These are phyloP conservation scores for Grammothele lineata DNA, from an alignment of 768 basidiomycete species.

Conservation along the genomic window DNA sequence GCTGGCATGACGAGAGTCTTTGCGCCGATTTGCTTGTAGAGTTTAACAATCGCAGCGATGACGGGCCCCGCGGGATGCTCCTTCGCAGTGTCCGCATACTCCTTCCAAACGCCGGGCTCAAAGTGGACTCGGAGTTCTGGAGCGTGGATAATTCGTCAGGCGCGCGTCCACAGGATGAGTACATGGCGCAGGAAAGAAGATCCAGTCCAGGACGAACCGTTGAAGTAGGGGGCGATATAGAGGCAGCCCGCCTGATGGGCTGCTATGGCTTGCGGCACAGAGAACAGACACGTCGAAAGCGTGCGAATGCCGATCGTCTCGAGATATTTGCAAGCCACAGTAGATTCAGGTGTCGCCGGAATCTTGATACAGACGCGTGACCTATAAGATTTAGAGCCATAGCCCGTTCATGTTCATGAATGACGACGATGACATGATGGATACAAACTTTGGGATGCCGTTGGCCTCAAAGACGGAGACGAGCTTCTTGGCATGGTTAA, in stretches of 20 bases:
- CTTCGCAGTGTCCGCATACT: slow-evolving; percentile 32
- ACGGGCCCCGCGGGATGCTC: slow-evolving; percentile 41
- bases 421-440: background rate
- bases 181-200: background rate
- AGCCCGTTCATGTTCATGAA: background rate
- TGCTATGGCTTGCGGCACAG: slow-evolving; percentile 50
- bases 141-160: background rate
- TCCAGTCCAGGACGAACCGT: slow-evolving; percentile 30
- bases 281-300: slow-evolving; percentile 52
- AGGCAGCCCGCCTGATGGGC: slow-evolving; percentile 49
- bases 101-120: slow-evolving; percentile 34
- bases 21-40: slow-evolving; percentile 32
- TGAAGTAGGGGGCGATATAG: slow-evolving; percentile 54
- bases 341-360: slow-evolving; percentile 48
- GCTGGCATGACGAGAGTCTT: slow-evolving; percentile 48
- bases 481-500: slow-evolving; percentile 39
- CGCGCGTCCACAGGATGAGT: too few species aligned
- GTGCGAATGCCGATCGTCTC: slow-evolving; percentile 45
- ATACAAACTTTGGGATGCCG: slow-evolving; percentile 37
- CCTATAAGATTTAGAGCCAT: slow-evolving; percentile 21
- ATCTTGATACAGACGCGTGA: slow-evolving; percentile 57
- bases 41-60: slow-evolving; percentile 35
- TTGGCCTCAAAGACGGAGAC: slow-evolving; percentile 37
- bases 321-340: slow-evolving; percentile 45
- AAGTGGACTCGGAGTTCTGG: slow-evolving; percentile 47